Percentiles rank a stretch among this genome's conserved stretches.
These are phyloP conservation scores for Escovopsis weberi DNA, from an alignment of 2,329 filamentous ascomycete species.

Conservation along the genomic window DNA sequence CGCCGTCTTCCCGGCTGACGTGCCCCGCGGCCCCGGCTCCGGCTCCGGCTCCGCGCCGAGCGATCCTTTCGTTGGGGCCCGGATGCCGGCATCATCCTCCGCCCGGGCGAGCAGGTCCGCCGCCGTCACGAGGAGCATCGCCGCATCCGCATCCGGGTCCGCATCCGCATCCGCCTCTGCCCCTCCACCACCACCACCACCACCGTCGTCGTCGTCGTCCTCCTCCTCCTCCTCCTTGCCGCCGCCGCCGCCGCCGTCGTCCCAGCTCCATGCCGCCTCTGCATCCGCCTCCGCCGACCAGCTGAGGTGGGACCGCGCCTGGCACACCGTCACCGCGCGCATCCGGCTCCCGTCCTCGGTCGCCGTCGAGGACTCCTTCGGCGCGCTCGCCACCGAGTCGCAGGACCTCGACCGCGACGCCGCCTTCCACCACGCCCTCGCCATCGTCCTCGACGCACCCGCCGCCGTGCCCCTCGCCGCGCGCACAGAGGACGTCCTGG, in stretches of 20 bases:
- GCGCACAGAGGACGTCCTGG: conserved; percentile 40
- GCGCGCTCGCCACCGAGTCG: conserved; percentile 28
- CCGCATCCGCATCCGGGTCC: neutral
- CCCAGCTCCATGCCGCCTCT: conserved; percentile 7
- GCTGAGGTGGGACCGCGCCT: conserved; percentile 44
- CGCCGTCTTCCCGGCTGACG: conserved; percentile 40
- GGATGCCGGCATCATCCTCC: conserved; percentile 10
- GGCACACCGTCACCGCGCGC: conserved; percentile 44
- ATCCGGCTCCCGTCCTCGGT: conserved; percentile 43
- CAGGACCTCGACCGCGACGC: conserved; percentile 27
- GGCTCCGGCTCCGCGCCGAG: conserved; percentile 25
- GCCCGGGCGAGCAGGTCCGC: conserved; percentile 7
- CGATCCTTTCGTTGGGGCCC: conserved; percentile 28
- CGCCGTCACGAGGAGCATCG: conserved; percentile 4
- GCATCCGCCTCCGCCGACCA: conserved; percentile 25
- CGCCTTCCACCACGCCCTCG: conserved; percentile 36
- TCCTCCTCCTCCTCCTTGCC: too few relatives aligned
- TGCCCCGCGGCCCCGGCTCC: conserved; percentile 34
- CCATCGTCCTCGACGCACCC: conserved; percentile 35
- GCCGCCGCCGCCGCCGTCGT: conserved; percentile 1
- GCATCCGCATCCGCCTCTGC: neutral
- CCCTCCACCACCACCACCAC: neutral
- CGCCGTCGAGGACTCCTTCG: conserved; percentile 39
- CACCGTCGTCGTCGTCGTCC: too few relatives aligned
- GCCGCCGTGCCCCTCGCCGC: conserved; percentile 31